Evolutionary conservation across 345 rosid species (phyloP), one percentile per base, ranked within the genome.

Genomic region (Raphanus raphanistrum): DNA sequence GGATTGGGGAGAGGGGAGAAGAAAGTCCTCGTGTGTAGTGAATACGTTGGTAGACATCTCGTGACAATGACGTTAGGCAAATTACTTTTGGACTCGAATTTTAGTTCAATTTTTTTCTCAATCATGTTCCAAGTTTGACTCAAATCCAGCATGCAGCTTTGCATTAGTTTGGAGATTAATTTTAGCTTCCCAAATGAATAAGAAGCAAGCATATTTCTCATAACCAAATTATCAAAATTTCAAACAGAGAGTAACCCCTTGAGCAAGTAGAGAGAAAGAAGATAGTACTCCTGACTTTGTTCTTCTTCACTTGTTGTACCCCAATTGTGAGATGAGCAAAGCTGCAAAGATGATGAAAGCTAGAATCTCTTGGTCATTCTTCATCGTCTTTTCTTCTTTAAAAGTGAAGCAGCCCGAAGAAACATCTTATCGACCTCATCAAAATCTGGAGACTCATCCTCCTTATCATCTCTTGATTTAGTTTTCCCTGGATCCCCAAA

Each of bases 401-500:
- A 79, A 26, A 87, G 92, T 8, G 87, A 82, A 72, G 96, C 93
- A 33, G 99, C 98, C 5, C 88, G 88, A 26, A 95, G 83, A 87
- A 95, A 92, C 86, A 92, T 80, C 76, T 80, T 81, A 80, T 95
- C 96, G 1, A 92, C 94, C 78, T 92, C 97, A 72, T 92, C 96
- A 68, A 88, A 83, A 55, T 86, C 71, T 4, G 96, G 92, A 9
- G 91, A 81, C 41, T 77, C 79, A 52, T 52, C 59, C 25, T 52
- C 59, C 25, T 52, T 52, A 0, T 52, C 59, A 15, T 52, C 59
- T 52, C 26, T 9, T 16, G 59, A 52, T 7, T 52, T 52, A 16
- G 59, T 1, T 9, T 52, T 52, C 4, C 59, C 21, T 50, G 55
- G 21, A n/a, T 5, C 55, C 55, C 55, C 55, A 50, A 50, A 52